Percentiles rank a stretch among this genome's conserved stretches.
Evolutionary conservation across 805 yeast species (phyloP).

Genomic region (Wickerhamomyces mucosus): DNA sequence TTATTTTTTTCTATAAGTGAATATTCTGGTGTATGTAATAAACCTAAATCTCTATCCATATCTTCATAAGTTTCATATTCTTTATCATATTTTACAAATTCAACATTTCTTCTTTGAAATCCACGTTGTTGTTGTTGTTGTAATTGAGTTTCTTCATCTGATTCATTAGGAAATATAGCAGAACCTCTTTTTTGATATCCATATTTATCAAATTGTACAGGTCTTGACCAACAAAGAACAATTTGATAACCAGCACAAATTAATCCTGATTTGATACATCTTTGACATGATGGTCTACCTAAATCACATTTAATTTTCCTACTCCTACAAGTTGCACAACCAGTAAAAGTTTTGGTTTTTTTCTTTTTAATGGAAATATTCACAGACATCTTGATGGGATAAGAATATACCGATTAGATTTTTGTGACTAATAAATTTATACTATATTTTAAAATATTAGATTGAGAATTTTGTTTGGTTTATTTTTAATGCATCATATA

Average conservation of each 20-base stretch:
- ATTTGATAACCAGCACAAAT: slow-evolving; percentile 79
- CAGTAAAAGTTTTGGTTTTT: slow-evolving; percentile 68
- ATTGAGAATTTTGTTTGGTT: slow-evolving; percentile 1
- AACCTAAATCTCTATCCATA: slow-evolving; percentile 61
- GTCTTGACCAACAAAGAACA: slow-evolving; percentile 64
- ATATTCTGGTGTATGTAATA: slow-evolving; percentile 40
- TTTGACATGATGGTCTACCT: slow-evolving; percentile 56
- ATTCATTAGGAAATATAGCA: slow-evolving; percentile 4
- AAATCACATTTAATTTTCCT: slow-evolving; percentile 78
- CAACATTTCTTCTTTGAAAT: slow-evolving; percentile 63
- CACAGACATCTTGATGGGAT: too few relatives aligned
- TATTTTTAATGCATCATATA: not conserved
- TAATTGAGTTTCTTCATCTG: slow-evolving; percentile 17
- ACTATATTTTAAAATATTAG: too few relatives aligned
- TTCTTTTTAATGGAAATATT: slow-evolving; percentile 20
- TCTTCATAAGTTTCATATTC: slow-evolving; percentile 70
- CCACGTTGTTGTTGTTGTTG: slow-evolving; percentile 36
- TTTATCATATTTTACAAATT: slow-evolving; percentile 62
- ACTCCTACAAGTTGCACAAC: slow-evolving; percentile 81
- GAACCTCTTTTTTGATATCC: slow-evolving; percentile 27
- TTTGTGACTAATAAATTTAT: too few relatives aligned
- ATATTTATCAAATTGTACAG: slow-evolving; percentile 38
- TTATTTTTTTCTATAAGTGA: slow-evolving; percentile 29
- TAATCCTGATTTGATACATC: slow-evolving; percentile 59
- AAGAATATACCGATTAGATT: too few relatives aligned